A percentile compares a stretch with the other conserved stretches of the same genome.
These are phyloP conservation scores for Caloboletus inedulis DNA, from an alignment of 1,284 basidiomycete species.

Conservation along the genomic window DNA sequence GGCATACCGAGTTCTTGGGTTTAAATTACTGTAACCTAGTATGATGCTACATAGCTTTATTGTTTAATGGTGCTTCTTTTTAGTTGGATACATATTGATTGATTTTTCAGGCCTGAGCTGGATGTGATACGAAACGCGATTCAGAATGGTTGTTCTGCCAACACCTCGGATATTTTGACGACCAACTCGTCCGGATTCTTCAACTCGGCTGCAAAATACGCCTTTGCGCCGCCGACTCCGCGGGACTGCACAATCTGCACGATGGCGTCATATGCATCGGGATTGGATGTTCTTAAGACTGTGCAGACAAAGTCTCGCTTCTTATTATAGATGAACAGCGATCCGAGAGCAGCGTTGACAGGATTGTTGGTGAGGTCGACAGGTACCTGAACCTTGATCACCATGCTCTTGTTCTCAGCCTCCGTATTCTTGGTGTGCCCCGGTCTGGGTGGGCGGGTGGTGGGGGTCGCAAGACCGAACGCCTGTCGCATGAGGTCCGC, in stretches of 20 bases:
- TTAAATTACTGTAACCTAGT: not conserved
- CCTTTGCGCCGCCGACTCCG: constrained; percentile 48
- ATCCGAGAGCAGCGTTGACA: constrained; percentile 12
- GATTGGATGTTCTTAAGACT: constrained; percentile 35
- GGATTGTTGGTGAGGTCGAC: constrained; percentile 9
- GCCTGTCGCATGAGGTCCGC: constrained; percentile 34
- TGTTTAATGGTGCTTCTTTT: not conserved
- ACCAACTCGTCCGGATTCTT: constrained; percentile 44
- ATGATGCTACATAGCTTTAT: constrained; percentile 1
- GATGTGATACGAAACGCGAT: not conserved
- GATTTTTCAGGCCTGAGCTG: not conserved
- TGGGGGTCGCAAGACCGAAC: constrained; percentile 32
- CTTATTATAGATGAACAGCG: constrained; percentile 49
- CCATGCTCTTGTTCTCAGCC: constrained; percentile 38
- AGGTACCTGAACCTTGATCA: constrained; percentile 55
- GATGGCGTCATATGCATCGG: constrained; percentile 41
- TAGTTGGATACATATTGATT: not conserved
- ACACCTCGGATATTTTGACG: constrained; percentile 47
- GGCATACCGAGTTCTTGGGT: not conserved
- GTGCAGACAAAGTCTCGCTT: constrained; percentile 50
- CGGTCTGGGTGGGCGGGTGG: constrained; percentile 5
- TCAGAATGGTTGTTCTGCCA: constrained; percentile 50
- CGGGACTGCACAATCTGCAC: constrained; percentile 36
- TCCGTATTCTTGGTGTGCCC: constrained; percentile 15
- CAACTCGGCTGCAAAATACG: constrained; percentile 54